A percentile compares a stretch with the other conserved stretches of the same genome.
phyloP scores from a whole-genome alignment of 805 yeast genomes.

The Lipomyces japonicus region DNA sequence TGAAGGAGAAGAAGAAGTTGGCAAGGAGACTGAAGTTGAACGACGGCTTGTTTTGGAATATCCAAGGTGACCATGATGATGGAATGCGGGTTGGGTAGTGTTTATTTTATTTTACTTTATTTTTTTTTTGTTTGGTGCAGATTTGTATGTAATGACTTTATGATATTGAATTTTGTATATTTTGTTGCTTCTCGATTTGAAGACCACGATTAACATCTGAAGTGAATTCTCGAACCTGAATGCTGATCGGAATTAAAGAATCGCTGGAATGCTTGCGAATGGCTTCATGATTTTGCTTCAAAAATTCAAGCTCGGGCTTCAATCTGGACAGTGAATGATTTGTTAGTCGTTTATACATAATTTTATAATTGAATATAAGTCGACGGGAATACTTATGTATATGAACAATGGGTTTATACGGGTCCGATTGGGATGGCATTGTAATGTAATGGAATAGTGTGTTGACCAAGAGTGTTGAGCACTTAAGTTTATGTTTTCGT shows the following conservation, averaged over 20 bases:
- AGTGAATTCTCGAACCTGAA: conserved; percentile 16
- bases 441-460: no score
- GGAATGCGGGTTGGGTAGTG: neutral
- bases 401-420: conserved; percentile 18
- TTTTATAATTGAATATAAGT: neutral
- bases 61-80: conserved; percentile 8
- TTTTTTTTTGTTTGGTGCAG: no score
- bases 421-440: neutral
- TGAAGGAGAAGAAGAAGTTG: conserved; percentile 96
- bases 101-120: no score
- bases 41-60: conserved; percentile 77
- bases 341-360: conserved; percentile 1
- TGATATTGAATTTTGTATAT: neutral
- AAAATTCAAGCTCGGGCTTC: conserved; percentile 6
- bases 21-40: conserved; percentile 90
- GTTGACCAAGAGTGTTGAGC: neutral
- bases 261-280: conserved; percentile 12
- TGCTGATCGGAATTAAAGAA: conserved; percentile 9
- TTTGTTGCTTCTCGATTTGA: conserved; percentile 2
- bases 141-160: no score
- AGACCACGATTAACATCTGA: conserved; percentile 14
- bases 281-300: conserved; percentile 1
- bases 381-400: conserved; percentile 13
- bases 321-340: conserved; percentile 6
- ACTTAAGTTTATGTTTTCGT: neutral